Evolutionary conservation across 2,329 filamentous ascomycete species (phyloP), one percentile per base, ranked within the genome.

Genomic region (Verticillium nubilum): DNA sequence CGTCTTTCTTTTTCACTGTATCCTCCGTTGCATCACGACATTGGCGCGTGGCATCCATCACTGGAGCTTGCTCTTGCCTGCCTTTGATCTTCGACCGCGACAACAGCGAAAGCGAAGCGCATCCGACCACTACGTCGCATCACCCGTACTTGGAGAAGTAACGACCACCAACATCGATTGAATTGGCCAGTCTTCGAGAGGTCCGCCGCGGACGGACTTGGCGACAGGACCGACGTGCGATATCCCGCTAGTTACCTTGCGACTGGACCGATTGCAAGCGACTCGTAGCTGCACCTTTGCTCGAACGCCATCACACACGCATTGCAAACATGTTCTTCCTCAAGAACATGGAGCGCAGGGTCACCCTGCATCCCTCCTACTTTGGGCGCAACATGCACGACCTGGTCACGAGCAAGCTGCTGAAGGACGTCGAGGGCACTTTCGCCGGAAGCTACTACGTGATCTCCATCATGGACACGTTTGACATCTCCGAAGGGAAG

Each of bases 381-480:
- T 98, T 99, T 73, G 93, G 93, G 60, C 89, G 91, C 64, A 92
- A 95, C 72, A 96, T 97, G 81, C 89, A 94, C 68, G 90, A 96
- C 67, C 88, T 96, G 68, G 90, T 99, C 47, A 94, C 90, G 57
- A 89, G 90, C 67, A 92, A 94, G 75, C 86, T 99, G 28, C 84
- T 97, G 65, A 89, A 91, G 70, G 94, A 98, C 72, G 92, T 97
- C 63, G 95, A 99, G 77, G 95, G 95, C 26, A 94, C 91, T 50
- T 97, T 93, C 75, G 95, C 92, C 3, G 95, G 95, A 60, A 92
- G 91, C 73, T 97, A 96, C 80, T 98, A 95, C 76, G 96, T 99
- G 71, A 95, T 99, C 68, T 95, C 92, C 71, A 96, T 99, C 69
- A 94, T 99, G 86, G 93, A 97, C 74, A 91, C 93, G 55, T 93